A percentile compares a stretch with the other conserved stretches of the same genome.
Evolutionary conservation across 2,329 filamentous ascomycete species (phyloP).

Genomic region (Beauveria pseudobassiana): DNA sequence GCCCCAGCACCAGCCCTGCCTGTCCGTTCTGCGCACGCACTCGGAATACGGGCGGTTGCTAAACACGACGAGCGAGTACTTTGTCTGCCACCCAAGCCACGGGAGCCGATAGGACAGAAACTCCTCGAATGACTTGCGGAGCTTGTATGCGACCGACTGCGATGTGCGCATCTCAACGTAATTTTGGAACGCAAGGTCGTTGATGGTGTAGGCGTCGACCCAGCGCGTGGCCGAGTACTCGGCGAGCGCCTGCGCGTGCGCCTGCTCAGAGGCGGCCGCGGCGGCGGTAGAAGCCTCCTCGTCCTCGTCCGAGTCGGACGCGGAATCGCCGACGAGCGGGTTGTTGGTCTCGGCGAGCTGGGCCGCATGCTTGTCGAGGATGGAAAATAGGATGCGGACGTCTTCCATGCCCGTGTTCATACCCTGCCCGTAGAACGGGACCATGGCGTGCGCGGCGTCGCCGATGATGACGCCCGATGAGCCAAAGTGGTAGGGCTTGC

Average conservation of each 20-base stretch:
- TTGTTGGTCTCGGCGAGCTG: constrained; percentile 37
- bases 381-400: constrained; percentile 77
- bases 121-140: constrained; percentile 85
- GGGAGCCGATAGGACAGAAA: constrained; percentile 70
- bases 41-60: constrained; percentile 87
- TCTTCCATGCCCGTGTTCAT: constrained; percentile 97
- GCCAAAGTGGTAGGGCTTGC: constrained; percentile 74
- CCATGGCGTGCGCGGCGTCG: constrained; percentile 95
- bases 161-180: constrained; percentile 90
- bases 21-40: constrained; percentile 61
- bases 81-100: constrained; percentile 76
- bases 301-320: neutral
- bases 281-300: constrained; percentile 21
- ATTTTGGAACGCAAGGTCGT: constrained; percentile 83
- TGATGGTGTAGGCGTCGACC: constrained; percentile 80
- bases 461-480: constrained; percentile 78
- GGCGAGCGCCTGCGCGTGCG: constrained; percentile 57
- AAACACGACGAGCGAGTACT: constrained; percentile 89
- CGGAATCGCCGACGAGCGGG: constrained; percentile 20
- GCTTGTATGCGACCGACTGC: constrained; percentile 69
- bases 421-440: constrained; percentile 96
- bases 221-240: constrained; percentile 70
- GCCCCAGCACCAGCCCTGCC: constrained; percentile 58
- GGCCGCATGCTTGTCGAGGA: constrained; percentile 60
- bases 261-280: constrained; percentile 40